Conservation (phyloP, 2,329 filamentous ascomycete species). For the Cercospora brassicicola region DNA sequence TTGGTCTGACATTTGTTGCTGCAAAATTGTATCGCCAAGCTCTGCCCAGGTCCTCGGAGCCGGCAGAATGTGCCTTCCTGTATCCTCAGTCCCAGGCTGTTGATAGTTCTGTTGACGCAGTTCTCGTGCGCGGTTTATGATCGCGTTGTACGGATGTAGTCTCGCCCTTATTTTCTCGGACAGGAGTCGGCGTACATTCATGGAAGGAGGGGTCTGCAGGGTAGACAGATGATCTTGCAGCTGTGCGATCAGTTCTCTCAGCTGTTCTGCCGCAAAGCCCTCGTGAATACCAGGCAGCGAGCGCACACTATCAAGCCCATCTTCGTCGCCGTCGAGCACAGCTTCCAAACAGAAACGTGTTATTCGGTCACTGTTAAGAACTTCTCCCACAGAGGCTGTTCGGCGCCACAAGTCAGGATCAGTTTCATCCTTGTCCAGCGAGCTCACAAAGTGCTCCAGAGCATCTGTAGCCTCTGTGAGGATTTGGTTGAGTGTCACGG, state of each 20-base stretch:
- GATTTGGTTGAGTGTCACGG: constrained; percentile 34
- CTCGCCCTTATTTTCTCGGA: constrained; percentile 55
- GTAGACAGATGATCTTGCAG: constrained; percentile 59
- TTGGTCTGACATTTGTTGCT: constrained; percentile 34
- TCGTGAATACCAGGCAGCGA: constrained; percentile 61
- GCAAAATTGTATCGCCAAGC: constrained; percentile 35
- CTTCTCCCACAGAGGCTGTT: constrained; percentile 57
- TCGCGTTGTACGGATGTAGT: constrained; percentile 56
- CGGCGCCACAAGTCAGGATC: constrained; percentile 66
- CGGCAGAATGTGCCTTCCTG: constrained; percentile 28
- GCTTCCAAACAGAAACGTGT: constrained; percentile 64
- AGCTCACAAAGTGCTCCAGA: constrained; percentile 59
- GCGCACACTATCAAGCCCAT: constrained; percentile 54
- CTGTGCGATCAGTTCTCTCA: constrained; percentile 51
- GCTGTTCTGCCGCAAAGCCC: constrained; percentile 54
- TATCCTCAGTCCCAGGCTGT: background rate
- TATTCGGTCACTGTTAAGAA: constrained; percentile 59
- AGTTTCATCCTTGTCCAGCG: constrained; percentile 64
- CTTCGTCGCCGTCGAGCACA: constrained; percentile 62
- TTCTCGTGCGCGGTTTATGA: constrained; percentile 23
- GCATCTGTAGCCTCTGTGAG: constrained; percentile 44
- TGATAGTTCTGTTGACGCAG: constrained; percentile 14
- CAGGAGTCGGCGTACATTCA: constrained; percentile 53
- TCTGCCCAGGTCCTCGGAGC: constrained; percentile 37
- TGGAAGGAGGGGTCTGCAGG: constrained; percentile 52